phyloP scores from a whole-genome alignment of 2,329 filamentous ascomycete genomes.

The Calonectria hongkongensis region DNA sequence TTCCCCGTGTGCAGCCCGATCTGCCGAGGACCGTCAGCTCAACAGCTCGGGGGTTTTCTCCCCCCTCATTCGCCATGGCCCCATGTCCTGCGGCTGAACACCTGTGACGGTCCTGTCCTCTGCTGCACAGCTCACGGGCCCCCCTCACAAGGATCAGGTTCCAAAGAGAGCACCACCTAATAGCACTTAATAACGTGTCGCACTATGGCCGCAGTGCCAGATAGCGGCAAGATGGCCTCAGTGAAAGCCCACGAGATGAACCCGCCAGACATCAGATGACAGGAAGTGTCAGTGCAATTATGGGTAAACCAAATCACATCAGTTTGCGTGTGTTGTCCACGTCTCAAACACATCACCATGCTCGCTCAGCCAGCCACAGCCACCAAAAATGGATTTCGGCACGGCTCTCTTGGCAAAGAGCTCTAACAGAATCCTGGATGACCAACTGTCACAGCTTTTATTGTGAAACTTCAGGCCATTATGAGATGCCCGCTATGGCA shows the following conservation, averaged over 20 bases:
- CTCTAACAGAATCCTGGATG: background rate
- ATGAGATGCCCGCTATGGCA: background rate
- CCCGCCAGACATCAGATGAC: background rate
- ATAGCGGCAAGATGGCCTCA: conserved; percentile 1
- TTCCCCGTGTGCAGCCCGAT: conserved; percentile 25
- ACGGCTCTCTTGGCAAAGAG: background rate
- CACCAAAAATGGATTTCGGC: background rate
- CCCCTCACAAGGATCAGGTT: background rate
- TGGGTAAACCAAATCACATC: background rate
- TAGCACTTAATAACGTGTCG: conserved; percentile 10
- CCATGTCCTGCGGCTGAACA: conserved; percentile 28
- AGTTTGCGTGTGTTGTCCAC: background rate
- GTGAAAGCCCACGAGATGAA: background rate
- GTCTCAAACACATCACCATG: background rate
- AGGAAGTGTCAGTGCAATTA: background rate
- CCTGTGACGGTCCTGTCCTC: conserved; percentile 15
- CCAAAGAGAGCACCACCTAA: background rate
- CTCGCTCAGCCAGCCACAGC: background rate
- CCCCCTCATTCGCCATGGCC: conserved; percentile 20
- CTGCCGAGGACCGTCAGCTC: conserved; percentile 26
- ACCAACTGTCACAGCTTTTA: background rate
- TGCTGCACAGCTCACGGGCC: conserved; percentile 11
- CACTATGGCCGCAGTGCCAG: background rate
- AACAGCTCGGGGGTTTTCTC: conserved; percentile 22
- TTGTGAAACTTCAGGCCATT: conserved; percentile 3